Evolutionary conservation across 23 red algal species (phyloP).

Genomic region (Gracilaria domingensis): DNA sequence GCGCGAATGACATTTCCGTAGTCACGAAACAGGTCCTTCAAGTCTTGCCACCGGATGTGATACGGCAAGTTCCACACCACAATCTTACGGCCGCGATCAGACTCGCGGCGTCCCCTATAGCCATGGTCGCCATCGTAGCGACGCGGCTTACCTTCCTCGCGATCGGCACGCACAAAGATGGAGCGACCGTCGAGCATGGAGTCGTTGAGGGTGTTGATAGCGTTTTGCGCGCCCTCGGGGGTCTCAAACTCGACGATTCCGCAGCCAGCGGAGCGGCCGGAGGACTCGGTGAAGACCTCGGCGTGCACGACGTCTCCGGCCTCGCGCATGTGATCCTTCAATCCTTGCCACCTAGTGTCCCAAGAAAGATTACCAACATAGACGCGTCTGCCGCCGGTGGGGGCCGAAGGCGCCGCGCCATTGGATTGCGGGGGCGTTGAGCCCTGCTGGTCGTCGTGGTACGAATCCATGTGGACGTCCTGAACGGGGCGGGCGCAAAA

Average conservation of each 20-base stretch:
- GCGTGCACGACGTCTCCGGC: conserved; percentile 92
- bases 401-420: conserved; percentile 40
- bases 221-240: conserved; percentile 74
- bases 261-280: conserved; percentile 96
- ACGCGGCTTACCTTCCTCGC: conserved; percentile 81
- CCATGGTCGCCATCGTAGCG: conserved; percentile 41
- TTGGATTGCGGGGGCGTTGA: conserved; percentile 55
- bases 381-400: conserved; percentile 74
- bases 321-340: conserved; percentile 98
- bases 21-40: conserved; percentile 96
- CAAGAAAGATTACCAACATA: conserved; percentile 98
- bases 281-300: conserved; percentile 97
- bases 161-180: conserved; percentile 98
- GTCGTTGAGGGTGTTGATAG: conserved; percentile 93
- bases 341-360: conserved; percentile 90
- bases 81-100: conserved; percentile 95
- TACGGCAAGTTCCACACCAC: conserved; percentile 98
- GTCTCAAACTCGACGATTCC: conserved; percentile 98
- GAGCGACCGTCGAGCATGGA: conserved; percentile 86
- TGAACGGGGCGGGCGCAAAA: not conserved
- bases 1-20: conserved; percentile 94
- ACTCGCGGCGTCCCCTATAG: conserved; percentile 57
- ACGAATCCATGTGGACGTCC: conserved; percentile 43
- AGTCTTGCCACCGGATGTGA: conserved; percentile 93
- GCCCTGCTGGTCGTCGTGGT: conserved; percentile 2